Percentiles rank a stretch among this genome's conserved stretches.
Conservation (phyloP, 2,329 filamentous ascomycete species). For the Ceratocystis papillata region DNA sequence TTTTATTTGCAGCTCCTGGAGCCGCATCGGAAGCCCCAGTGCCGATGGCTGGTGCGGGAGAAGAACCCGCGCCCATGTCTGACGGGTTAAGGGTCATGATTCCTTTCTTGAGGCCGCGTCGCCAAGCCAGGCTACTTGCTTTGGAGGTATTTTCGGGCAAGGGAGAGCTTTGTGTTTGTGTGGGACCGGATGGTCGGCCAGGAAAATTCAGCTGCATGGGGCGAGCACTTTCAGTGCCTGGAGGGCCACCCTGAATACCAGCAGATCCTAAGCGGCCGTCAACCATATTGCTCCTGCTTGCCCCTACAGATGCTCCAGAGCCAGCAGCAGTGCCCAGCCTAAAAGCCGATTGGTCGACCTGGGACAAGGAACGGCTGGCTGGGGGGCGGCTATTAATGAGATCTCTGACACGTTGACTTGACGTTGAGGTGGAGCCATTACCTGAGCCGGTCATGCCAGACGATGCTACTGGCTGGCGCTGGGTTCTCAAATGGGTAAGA, state of each 20-base stretch:
- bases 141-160: neutral
- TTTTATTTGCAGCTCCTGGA: constrained; percentile 19
- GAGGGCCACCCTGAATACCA: neutral
- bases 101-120: constrained; percentile 47
- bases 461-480: constrained; percentile 13
- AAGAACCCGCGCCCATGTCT: neutral
- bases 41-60: constrained; percentile 22
- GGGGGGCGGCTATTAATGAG: constrained; percentile 15
- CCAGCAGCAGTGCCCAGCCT: neutral
- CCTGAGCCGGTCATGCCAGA: neutral
- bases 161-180: constrained; percentile 5
- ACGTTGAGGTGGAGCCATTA: neutral
- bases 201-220: neutral
- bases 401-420: constrained; percentile 1
- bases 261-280: neutral
- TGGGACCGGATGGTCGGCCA: constrained; percentile 2
- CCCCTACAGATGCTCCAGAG: neutral
- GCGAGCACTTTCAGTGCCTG: neutral
- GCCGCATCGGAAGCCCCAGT: constrained; percentile 25
- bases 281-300: neutral
- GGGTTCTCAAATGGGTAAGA: constrained; percentile 10
- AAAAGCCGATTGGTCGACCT: constrained; percentile 3
- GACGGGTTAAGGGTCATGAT: constrained; percentile 13
- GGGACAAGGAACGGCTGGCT: neutral
- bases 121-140: constrained; percentile 49